Evolutionary conservation across 305 asterid species (phyloP).

Genomic region (Fraxinus nigra): DNA sequence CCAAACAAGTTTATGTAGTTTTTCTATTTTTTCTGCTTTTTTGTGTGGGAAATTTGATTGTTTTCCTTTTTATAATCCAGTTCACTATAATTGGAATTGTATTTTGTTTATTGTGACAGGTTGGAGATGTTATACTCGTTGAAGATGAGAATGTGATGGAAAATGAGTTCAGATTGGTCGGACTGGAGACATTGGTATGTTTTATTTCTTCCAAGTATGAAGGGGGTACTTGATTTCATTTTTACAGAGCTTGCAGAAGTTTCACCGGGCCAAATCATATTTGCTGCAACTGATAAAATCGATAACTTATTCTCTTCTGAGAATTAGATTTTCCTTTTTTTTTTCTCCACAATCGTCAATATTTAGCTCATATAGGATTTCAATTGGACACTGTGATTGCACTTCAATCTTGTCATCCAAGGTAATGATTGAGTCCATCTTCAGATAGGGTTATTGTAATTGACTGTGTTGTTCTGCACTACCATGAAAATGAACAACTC

Average conservation of each 20-base stretch:
- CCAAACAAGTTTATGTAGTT: not conserved
- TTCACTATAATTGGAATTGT: conserved; percentile 7
- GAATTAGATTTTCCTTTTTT: not conserved
- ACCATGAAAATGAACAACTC: not conserved
- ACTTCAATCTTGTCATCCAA: not conserved
- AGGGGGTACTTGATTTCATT: not conserved
- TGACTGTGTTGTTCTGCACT: not conserved
- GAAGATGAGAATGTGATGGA: conserved; percentile 51
- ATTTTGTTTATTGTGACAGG: conserved; percentile 31
- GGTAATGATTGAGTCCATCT: not conserved
- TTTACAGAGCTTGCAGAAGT: not conserved
- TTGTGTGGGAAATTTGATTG: conserved; percentile 5
- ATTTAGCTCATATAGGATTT: not conserved
- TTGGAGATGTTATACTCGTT: conserved; percentile 62
- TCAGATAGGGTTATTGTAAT: not conserved
- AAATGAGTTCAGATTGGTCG: conserved; percentile 48
- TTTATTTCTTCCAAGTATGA: conserved; percentile 7
- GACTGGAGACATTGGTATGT: conserved; percentile 63
- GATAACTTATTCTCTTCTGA: not conserved
- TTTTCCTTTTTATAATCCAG: not conserved
- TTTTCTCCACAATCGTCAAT: not conserved
- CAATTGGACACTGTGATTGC: not conserved
- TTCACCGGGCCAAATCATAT: not conserved
- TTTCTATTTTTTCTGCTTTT: not conserved
- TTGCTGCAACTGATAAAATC: not conserved